Evolutionary conservation across 768 basidiomycete species (phyloP), one percentile per base, ranked within the genome.

Genomic region (Termitomyces sp.): DNA sequence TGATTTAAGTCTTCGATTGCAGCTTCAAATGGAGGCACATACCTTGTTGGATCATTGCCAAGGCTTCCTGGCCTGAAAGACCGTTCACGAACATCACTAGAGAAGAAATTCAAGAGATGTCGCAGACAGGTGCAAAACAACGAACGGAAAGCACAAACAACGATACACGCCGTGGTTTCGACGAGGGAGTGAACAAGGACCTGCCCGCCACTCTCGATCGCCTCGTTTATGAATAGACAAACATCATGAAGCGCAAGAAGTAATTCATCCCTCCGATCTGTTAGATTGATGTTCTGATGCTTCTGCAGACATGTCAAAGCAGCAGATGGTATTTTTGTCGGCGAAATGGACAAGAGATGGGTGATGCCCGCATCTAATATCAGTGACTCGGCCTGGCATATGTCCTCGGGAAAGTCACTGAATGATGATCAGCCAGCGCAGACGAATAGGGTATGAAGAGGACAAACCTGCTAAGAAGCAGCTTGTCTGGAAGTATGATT

Each of bases 361-460:
- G 82, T 82, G 21, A 78, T 70, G 19, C 75, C 80, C 11, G 82
- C 61, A 53, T 84, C 82, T 14, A 71, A 50, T 21, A 86, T 71
- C 37, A 85, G 70, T 14, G 75, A 76, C 42, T 78, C 74, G 15
- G 75, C 79, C 61, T 82, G 76, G 21, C 75, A 73, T 0, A 69
- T 58, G 50, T 86, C 81, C 33, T 74, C 67, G 0, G 85, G 85
- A 61, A 85, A 85, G 41, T 83, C 82, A 59, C 85, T 63, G 31
- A 81, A 57, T 23, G 6, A 46, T 31, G 53, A 21, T 19, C 42
- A 43, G 15, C 58, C 17, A 19, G 43, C 12, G 15, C 5, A 5
- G 4, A 33, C 40, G 21, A 44, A 42, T 9, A 21, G 28, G 4
- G 11, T 1, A 43, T 33, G 37, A 31, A 37, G 19, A 47, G 17